phyloP scores from a whole-genome alignment of 2,329 filamentous ascomycete genomes.

The Coniochaeta pulveracea region DNA sequence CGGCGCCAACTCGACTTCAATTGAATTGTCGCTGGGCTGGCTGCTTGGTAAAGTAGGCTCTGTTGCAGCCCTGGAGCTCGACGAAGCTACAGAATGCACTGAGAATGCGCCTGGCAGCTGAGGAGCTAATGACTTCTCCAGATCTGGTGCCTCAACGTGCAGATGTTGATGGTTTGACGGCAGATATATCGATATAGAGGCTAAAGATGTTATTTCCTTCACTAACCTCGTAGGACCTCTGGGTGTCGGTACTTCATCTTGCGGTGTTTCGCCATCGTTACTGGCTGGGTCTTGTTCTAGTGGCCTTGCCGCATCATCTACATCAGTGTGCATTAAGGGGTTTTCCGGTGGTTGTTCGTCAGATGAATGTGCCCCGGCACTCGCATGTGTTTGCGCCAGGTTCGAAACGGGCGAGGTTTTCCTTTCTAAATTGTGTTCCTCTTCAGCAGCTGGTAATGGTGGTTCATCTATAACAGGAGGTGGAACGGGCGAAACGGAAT shows the following conservation, averaged over 20 bases:
- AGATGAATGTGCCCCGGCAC: too few relatives aligned
- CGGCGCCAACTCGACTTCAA: constrained; percentile 42
- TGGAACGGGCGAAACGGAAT: too few relatives aligned
- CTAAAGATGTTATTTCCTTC: constrained; percentile 40
- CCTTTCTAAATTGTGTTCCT: too few relatives aligned
- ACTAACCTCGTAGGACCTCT: constrained; percentile 41
- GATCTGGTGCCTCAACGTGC: constrained; percentile 17
- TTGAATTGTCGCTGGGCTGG: constrained; percentile 17
- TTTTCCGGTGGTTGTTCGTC: too few relatives aligned
- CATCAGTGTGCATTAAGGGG: too few relatives aligned
- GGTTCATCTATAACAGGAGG: too few relatives aligned
- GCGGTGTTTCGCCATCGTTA: constrained; percentile 10
- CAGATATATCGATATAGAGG: constrained; percentile 41
- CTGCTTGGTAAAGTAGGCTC: constrained; percentile 15
- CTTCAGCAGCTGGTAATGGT: background rate
- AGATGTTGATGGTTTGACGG: constrained; percentile 37
- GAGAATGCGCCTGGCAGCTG: constrained; percentile 54
- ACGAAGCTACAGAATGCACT: constrained; percentile 20
- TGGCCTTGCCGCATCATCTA: too few relatives aligned
- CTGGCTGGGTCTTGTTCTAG: constrained; percentile 5
- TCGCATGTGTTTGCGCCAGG: too few relatives aligned
- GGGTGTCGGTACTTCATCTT: constrained; percentile 35
- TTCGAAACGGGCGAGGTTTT: too few relatives aligned
- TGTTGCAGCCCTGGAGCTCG: too few relatives aligned
- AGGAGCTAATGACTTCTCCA: constrained; percentile 29